These are phyloP conservation scores for Hamigera avellanea DNA, from an alignment of 495 filamentous ascomycete genomes.

Conservation along the genomic window DNA sequence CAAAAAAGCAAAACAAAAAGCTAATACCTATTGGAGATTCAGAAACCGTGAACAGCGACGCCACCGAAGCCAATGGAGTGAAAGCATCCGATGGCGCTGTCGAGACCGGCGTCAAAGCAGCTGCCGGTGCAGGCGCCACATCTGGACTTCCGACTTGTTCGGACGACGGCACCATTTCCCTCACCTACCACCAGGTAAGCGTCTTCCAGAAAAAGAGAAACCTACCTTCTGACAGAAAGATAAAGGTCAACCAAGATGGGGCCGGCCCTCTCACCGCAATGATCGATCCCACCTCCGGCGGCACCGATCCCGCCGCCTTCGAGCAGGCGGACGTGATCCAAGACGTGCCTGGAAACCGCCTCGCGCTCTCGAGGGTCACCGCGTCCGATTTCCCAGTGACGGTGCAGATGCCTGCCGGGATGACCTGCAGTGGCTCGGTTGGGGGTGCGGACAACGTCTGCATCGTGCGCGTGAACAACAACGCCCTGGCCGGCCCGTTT, in stretches of 20 bases:
- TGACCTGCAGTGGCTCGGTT: constrained; percentile 45
- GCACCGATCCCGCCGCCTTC: constrained; percentile 41
- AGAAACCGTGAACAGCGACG: constrained; percentile 7
- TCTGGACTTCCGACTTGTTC: constrained; percentile 39
- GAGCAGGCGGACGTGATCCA: constrained; percentile 40
- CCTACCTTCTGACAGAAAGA: no score
- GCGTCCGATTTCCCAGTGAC: constrained; percentile 44
- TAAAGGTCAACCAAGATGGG: constrained; percentile 29
- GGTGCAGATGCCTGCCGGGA: constrained; percentile 48
- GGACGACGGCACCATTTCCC: constrained; percentile 37
- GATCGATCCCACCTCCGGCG: constrained; percentile 39
- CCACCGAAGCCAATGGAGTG: constrained; percentile 16
- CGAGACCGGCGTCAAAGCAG: constrained; percentile 31
- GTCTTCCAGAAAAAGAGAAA: no score
- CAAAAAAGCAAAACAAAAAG: no score
- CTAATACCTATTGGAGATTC: no score
- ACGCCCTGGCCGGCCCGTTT: constrained; percentile 46
- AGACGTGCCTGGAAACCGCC: constrained; percentile 43
- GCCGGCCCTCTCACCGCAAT: constrained; percentile 21
- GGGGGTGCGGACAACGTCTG: constrained; percentile 43
- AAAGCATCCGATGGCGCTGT: constrained; percentile 20
- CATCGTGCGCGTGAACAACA: constrained; percentile 45
- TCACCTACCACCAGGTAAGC: constrained; percentile 24
- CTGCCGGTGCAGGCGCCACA: constrained; percentile 26
- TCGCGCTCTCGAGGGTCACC: constrained; percentile 36